Base-by-base conservation (phyloP, 805 yeast species). In the Hanseniaspora pseudoguilliermondii region DNA sequence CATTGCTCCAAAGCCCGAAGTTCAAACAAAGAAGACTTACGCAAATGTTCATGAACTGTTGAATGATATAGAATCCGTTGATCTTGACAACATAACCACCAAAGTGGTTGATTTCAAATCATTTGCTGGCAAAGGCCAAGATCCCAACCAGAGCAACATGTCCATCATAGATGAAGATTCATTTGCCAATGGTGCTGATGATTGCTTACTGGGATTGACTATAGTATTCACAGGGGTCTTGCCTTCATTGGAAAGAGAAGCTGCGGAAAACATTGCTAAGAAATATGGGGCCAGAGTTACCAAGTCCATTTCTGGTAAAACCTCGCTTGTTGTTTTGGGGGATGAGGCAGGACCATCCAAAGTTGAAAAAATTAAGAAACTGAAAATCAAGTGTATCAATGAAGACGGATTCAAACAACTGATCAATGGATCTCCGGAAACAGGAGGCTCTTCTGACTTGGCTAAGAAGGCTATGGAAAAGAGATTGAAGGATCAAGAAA, bases 301-400 rank as follows among this genome's bases (percentile, higher is more conserved):
- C 5, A 81, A 86, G 62, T 79, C 95, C 0, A 83, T 91, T 27
- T 85, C 93, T 56, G 80, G 87, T 11, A 86, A 84, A 63, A 93
- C 98, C 0, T 79, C 88, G 25, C 74, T 89, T 47, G 95, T 91
- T 2, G 97, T 93, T 1, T 74, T 93, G 34, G 98, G 98, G 8
- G 88, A 78, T 53, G 97, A 93, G 61, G 97, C 98, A 2, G 98
- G 98, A 0, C 97, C 97, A 2, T 81, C 88, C n/a, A 93, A 93
- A 68, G 80, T 93, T 44, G 79, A 80, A 62, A 86, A 83, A 64
- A 91, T 95, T 60, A 83, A 80, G 62, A 78, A 80, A 53, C 72
- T 82, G 60, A 76, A 79, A 8, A 80, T 87, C 55, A 90, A 90
- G 68, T 88, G 95, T 42, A 83, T 91, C 58, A 82, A 80, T 63